These are phyloP conservation scores for Podospora anserina DNA, from an alignment of 495 filamentous ascomycete species.

Conservation along the genomic window DNA sequence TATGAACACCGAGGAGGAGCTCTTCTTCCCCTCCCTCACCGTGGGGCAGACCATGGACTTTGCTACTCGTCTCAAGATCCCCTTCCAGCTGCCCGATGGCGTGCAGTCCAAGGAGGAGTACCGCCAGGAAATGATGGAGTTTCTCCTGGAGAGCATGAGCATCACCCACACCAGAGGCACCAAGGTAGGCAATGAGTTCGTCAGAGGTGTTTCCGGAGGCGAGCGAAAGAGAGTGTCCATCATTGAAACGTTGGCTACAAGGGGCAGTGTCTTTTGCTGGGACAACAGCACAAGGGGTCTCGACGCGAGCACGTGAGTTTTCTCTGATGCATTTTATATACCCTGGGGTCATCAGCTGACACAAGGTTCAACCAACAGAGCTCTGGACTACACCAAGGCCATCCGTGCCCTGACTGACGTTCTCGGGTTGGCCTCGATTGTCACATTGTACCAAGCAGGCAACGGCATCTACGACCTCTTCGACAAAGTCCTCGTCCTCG, in stretches of 20 bases:
- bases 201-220: slow-evolving; percentile 66
- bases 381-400: slow-evolving; percentile 46
- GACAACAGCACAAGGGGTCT: slow-evolving; percentile 55
- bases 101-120: slow-evolving; percentile 14
- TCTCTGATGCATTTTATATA: slow-evolving; percentile 15
- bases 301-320: slow-evolving; percentile 35
- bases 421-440: slow-evolving; percentile 52
- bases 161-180: slow-evolving; percentile 76
- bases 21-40: slow-evolving; percentile 61
- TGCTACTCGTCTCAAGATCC: slow-evolving; percentile 55
- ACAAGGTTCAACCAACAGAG: slow-evolving; percentile 10
- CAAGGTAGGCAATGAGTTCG: slow-evolving; percentile 75
- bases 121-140: slow-evolving; percentile 24
- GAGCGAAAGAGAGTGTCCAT: slow-evolving; percentile 54
- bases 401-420: slow-evolving; percentile 54
- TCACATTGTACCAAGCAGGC: slow-evolving; percentile 71
- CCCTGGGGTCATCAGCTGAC: neutral
- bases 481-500: slow-evolving; percentile 60
- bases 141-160: slow-evolving; percentile 42
- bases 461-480: slow-evolving; percentile 64
- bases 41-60: slow-evolving; percentile 59
- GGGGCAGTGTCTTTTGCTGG: slow-evolving; percentile 43
- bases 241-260: slow-evolving; percentile 39
- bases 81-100: slow-evolving; percentile 31
- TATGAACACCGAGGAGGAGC: slow-evolving; percentile 56